Base-by-base conservation (phyloP, 768 basidiomycete species). In the Collybiopsis confluens region DNA sequence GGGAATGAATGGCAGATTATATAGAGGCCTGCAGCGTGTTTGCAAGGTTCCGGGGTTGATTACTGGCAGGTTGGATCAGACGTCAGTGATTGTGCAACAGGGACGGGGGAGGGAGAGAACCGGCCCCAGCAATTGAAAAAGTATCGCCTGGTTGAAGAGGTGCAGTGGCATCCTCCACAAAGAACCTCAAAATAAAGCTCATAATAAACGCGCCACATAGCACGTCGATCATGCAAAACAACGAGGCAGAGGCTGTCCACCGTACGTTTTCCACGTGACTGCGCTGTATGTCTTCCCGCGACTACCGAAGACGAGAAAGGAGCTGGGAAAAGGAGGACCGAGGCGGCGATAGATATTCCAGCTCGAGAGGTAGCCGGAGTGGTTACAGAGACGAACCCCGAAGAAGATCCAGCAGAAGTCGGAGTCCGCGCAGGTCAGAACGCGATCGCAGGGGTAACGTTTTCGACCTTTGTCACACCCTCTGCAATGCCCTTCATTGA, bases 241-340 rank as follows among this genome's bases (percentile, higher is more conserved):
- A n/a, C n/a, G n/a, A n/a, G n/a, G n/a, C n/a, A n/a, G n/a, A n/a
- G n/a, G n/a, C n/a, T n/a, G n/a, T n/a, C n/a, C n/a, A n/a, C n/a
- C n/a, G n/a, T n/a, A n/a, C n/a, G n/a, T n/a, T n/a, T n/a, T n/a
- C n/a, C n/a, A n/a, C n/a, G n/a, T n/a, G n/a, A n/a, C n/a, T n/a
- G n/a, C n/a, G n/a, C n/a, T n/a, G n/a, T 58, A 83, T 87, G 84
- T 80, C 84, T 58, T 82, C 80, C 52, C 80, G 80, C 58, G 81
- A 82, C 57, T 66, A 76, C 59, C 74, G 81, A 63, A 70, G 78
- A 64, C 78, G 81, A 56, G 85, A 86, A 61, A 68, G 83, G 59
- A 84, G 83, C 62, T 81, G 83, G 80, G 85, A 86, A 56, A 75
- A 75, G 53, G 77, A 80, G 24, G 80, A 81, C 55, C 70, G 74